Evolutionary conservation across 2,329 filamentous ascomycete species (phyloP).

Genomic region (Aureobasidium mangrovei): DNA sequence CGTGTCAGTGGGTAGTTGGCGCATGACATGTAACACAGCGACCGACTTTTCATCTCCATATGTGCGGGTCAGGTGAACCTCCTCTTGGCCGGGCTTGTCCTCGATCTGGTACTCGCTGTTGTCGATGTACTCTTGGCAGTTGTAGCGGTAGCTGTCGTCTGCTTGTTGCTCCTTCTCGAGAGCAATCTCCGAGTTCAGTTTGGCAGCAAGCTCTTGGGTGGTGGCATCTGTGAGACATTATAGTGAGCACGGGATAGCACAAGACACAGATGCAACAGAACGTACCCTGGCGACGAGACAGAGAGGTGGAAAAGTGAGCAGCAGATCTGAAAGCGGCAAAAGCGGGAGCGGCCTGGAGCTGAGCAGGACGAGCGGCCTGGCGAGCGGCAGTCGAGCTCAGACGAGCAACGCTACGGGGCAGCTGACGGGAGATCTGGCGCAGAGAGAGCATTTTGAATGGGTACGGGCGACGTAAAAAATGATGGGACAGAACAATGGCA

Average conservation of each 20-base stretch:
- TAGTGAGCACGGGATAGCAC: neutral
- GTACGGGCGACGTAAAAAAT: neutral
- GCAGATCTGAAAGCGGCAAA: slow-evolving; percentile 17
- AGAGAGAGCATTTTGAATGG: slow-evolving; percentile 35
- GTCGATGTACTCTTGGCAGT: slow-evolving; percentile 76
- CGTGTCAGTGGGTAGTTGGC: slow-evolving; percentile 13
- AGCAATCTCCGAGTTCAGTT: slow-evolving; percentile 75
- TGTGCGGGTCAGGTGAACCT: slow-evolving; percentile 72
- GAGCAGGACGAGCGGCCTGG: slow-evolving; percentile 24
- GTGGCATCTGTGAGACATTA: slow-evolving; percentile 28
- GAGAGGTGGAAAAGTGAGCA: slow-evolving; percentile 37
- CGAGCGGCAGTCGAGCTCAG: slow-evolving; percentile 31
- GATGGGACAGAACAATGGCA: neutral
- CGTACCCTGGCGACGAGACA: slow-evolving; percentile 27
- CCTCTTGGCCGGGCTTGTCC: slow-evolving; percentile 76
- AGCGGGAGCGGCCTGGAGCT: slow-evolving; percentile 17
- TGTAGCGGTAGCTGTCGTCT: slow-evolving; percentile 50
- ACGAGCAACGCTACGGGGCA: slow-evolving; percentile 35
- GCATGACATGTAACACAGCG: neutral
- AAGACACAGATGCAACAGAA: neutral
- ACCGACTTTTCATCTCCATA: slow-evolving; percentile 82
- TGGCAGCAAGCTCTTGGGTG: slow-evolving; percentile 73
- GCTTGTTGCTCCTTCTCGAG: slow-evolving; percentile 71
- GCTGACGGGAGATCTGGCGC: slow-evolving; percentile 36
- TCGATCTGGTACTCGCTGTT: slow-evolving; percentile 68